These are phyloP conservation scores for Trichoderma sp. DNA, from an alignment of 2,329 filamentous ascomycete species.

Conservation along the genomic window DNA sequence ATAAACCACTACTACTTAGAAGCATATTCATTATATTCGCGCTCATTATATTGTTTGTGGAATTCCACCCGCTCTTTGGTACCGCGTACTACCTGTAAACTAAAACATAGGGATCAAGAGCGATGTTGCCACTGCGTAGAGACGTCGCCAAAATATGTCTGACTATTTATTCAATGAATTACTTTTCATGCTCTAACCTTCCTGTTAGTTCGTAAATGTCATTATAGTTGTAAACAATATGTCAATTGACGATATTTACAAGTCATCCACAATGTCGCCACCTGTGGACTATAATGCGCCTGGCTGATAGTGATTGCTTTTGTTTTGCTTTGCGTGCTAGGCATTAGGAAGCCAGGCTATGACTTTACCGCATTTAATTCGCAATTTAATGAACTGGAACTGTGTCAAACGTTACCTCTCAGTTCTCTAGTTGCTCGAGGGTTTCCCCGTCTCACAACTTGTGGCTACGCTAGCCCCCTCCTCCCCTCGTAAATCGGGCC, in stretches of 20 bases:
- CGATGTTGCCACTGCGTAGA: not conserved
- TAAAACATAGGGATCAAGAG: not conserved
- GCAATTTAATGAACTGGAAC: not conserved
- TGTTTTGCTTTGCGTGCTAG: not conserved
- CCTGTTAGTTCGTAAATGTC: not conserved
- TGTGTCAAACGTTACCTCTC: not conserved
- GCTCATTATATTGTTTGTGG: not conserved
- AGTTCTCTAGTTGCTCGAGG: not conserved
- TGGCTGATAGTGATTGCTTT: not conserved
- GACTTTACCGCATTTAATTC: not conserved
- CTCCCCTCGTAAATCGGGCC: not conserved
- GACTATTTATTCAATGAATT: not conserved
- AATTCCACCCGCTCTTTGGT: not conserved
- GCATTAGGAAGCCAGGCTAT: fast-evolving
- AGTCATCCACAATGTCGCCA: not conserved
- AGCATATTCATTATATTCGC: not conserved
- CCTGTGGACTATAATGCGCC: fast-evolving
- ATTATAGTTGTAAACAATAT: not conserved
- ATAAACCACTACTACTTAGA: not conserved
- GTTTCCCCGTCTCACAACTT: not conserved
- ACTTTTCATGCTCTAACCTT: not conserved
- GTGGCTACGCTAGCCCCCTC: not conserved
- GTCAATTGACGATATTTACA: not conserved
- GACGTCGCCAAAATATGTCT: not conserved
- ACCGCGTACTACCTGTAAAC: not conserved